Evolutionary conservation across 1,284 basidiomycete species (phyloP), one percentile per base, ranked within the genome.

Genomic region (Heterobasidion annosum): DNA sequence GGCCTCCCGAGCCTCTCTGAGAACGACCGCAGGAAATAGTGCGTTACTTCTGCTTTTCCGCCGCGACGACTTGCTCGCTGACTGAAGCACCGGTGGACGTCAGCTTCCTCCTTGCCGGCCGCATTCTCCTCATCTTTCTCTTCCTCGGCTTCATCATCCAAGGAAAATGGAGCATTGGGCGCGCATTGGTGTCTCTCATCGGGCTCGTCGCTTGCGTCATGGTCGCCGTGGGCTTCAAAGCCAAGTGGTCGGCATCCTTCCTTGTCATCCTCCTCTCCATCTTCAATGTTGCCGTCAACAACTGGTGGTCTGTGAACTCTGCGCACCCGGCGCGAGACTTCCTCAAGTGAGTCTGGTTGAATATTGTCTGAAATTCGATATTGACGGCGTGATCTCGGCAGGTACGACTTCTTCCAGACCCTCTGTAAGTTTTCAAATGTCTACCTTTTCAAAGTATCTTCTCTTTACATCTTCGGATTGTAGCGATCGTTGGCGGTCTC

Each of bases 201-300:
- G 93, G 93, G 55, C 78, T 97, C 48, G 88, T 81, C n/a, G 95
- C 96, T 1, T 98, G 96, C 68, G 71, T 85, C 65, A 98, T 98
- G 93, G 95, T 99, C 53, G 97, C 95, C 9, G 82, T 99, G 59
- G 97, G 97, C 50, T 99, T 98, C 84, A 99, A 99, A 76, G 96
- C 97, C 64, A 96, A 98, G 71, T 98, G 94, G 93, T 93, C 91
- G 13, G 96, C 96, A 2, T 83, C 85, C n/a, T 98, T 99, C 85
- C 82, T 99, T 57, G 94, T 98, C 57, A 71, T 97, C 62, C 80
- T 96, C 6, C 75, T 99, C 62, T 92, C 88, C 67, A 71, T 93
- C 59, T 97, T 99, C 85, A 99, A 99, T 70, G 90, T 98, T 37
- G 90, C 96, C 64, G 92, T 93, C 72, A 99, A 99, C 81, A 98